Conservation (phyloP, 768 basidiomycete genomes). For the Tylopilus sp. region DNA sequence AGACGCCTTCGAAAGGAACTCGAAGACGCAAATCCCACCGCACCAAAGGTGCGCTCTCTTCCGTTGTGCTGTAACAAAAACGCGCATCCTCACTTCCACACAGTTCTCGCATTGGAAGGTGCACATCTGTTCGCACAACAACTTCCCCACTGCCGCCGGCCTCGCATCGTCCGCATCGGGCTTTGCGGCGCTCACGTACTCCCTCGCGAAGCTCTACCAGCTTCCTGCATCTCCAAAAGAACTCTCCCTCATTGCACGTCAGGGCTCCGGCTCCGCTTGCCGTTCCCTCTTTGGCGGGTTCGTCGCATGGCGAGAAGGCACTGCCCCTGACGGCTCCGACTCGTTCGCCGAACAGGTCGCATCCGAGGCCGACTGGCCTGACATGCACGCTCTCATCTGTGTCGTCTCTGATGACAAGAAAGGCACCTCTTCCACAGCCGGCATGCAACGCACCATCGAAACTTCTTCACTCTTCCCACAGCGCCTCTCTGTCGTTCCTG, state of each 20-base stretch:
- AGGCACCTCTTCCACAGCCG: conserved; percentile 89
- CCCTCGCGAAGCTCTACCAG: conserved; percentile 80
- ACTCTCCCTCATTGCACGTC: conserved; percentile 92
- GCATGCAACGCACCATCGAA: conserved; percentile 97
- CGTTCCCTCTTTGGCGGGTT: conserved; percentile 96
- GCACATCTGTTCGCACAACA: conserved; percentile 94
- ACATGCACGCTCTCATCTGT: conserved; percentile 95
- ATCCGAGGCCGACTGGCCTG: conserved; percentile 84
- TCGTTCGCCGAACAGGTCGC: conserved; percentile 88
- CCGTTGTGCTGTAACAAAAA: not conserved
- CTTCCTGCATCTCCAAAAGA: conserved; percentile 75
- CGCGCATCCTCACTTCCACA: not conserved
- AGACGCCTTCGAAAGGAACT: conserved; percentile 68
- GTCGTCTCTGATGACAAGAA: conserved; percentile 97
- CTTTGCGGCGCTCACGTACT: conserved; percentile 91
- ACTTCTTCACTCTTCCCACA: conserved; percentile 86
- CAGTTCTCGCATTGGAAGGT: conserved; percentile 47
- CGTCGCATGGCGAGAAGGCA: conserved; percentile 81
- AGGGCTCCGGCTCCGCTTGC: conserved; percentile 97
- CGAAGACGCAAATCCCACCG: conserved; percentile 64
- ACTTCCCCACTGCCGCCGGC: conserved; percentile 98
- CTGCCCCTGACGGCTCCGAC: conserved; percentile 66
- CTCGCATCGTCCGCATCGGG: conserved; percentile 97
- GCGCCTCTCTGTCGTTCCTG: conserved; percentile 88
- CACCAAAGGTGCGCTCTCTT: conserved; percentile 54